Evolutionary conservation across 257 asterid species (phyloP), one percentile per base, ranked within the genome.

Genomic region (Ilex asprella): DNA sequence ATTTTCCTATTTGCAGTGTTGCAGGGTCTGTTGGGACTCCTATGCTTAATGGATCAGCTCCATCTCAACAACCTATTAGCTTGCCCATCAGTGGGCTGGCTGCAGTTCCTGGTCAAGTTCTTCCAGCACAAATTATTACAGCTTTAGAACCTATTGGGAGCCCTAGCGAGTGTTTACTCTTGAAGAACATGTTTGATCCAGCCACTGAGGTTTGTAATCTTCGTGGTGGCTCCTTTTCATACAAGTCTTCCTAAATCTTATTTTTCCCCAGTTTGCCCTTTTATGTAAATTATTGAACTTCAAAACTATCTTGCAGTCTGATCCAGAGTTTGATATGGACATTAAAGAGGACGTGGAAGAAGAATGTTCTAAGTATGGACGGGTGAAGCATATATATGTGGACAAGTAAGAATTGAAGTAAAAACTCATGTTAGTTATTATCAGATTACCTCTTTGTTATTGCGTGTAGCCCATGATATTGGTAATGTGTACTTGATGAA

Each of bases 181-280:
- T 92, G 78, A 92, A 92, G 84, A 92, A 92, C 74, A 92, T 92
- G 99, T 92, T 89, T 56, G 99, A 92, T 75, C 97, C 99, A 52
- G 80, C 85, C 52, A 47, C 86, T 47, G 99, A 92, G 99, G 99
- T 92, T 63, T 13, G 82, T 77, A 39, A 31, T 39, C 16, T 3
- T 13, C 32, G 27, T 53, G 35, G n/a, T 41, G 47, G 12, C 12
- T 41, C 10, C 12, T 41, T 41, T 41, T 41, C 12, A 12, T 10
- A 14, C n/a, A 46, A 5, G 52, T 46, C 14, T 46, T 10, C 2
- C 13, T 10, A 46, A 2, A 12, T 10, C 14, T 46, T 46, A 14
- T 46, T 10, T 46, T 11, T 8, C 41, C 41, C 41, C 41, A 35
- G 41, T 35, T 8, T 35, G 41, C 41, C 2, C 5, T 35, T 35